Evolutionary conservation across 441 rosid genomes (phyloP).

Genomic region (Erysimum pusillum): DNA sequence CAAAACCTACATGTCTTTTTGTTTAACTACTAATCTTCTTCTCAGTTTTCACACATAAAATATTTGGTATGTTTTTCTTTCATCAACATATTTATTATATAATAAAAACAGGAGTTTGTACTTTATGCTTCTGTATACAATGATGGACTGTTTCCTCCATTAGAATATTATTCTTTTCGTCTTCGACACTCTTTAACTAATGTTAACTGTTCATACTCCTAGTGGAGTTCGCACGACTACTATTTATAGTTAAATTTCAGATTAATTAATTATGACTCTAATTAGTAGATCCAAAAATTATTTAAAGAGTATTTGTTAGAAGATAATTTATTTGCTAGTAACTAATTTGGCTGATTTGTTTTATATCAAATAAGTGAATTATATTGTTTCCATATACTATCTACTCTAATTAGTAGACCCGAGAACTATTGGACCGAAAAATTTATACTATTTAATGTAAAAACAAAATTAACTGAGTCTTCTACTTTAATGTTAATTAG

Average conservation of each 20-base stretch:
- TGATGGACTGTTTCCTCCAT: conserved; percentile 25
- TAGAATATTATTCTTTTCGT: conserved; percentile 43
- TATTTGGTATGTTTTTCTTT: neutral
- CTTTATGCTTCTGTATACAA: conserved; percentile 31
- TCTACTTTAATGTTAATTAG: neutral
- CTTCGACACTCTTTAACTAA: conserved; percentile 35
- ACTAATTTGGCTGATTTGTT: no score
- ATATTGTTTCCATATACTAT: neutral
- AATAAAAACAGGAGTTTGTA: neutral
- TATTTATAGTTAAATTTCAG: no score
- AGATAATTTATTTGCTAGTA: no score
- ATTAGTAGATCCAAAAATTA: neutral
- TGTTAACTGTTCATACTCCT: conserved; percentile 29
- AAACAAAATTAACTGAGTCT: neutral
- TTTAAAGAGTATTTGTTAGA: no score
- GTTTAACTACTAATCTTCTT: conserved; percentile 29
- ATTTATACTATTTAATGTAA: neutral
- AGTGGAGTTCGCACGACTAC: conserved; percentile 24
- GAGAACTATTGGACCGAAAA: neutral
- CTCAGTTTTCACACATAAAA: conserved; percentile 15
- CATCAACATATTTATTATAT: neutral
- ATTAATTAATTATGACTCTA: neutral
- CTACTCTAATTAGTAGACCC: neutral
- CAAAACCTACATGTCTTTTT: conserved; percentile 36
- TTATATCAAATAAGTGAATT: no score